Percentiles rank a stretch among this genome's conserved stretches.
Conservation (phyloP, 2,329 filamentous ascomycete genomes). For the Xylariaceae sp. region DNA sequence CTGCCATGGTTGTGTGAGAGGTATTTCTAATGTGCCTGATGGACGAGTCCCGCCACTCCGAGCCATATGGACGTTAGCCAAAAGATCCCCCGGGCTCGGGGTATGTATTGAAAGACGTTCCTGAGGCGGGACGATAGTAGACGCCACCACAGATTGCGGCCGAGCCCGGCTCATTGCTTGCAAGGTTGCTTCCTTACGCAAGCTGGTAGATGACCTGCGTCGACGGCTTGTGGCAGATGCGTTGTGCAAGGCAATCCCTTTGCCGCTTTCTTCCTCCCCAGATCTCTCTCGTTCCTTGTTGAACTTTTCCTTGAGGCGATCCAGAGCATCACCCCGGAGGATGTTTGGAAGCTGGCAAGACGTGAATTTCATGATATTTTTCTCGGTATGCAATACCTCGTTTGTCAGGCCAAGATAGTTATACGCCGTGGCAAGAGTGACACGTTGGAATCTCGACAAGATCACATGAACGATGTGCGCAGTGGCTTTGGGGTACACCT, state of each 20-base stretch:
- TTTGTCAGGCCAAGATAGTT: conserved; percentile 88
- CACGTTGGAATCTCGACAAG: conserved; percentile 85
- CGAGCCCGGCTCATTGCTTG: conserved; percentile 57
- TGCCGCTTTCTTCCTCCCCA: conserved; percentile 74
- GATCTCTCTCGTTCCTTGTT: conserved; percentile 76
- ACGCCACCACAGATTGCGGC: conserved; percentile 38
- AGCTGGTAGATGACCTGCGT: conserved; percentile 66
- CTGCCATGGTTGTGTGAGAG: conserved; percentile 22
- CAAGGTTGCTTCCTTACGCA: conserved; percentile 75
- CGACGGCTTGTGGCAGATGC: conserved; percentile 58
- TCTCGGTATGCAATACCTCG: conserved; percentile 89
- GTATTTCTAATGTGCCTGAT: conserved; percentile 25
- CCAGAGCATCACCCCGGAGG: conserved; percentile 75
- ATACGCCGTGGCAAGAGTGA: conserved; percentile 91
- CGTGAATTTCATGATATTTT: conserved; percentile 89
- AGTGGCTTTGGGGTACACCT: conserved; percentile 92
- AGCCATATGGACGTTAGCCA: conserved; percentile 72
- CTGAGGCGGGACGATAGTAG: conserved; percentile 35
- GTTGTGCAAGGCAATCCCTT: conserved; percentile 95
- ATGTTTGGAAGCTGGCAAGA: conserved; percentile 89
- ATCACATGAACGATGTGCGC: conserved; percentile 98
- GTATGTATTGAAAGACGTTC: conserved; percentile 41
- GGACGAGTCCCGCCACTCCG: conserved; percentile 50
- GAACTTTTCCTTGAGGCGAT: conserved; percentile 90
- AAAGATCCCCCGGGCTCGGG: conserved; percentile 70